Evolutionary conservation across 352 stramenopile species (phyloP).

Genomic region (Aphanomyces cochlioides): DNA sequence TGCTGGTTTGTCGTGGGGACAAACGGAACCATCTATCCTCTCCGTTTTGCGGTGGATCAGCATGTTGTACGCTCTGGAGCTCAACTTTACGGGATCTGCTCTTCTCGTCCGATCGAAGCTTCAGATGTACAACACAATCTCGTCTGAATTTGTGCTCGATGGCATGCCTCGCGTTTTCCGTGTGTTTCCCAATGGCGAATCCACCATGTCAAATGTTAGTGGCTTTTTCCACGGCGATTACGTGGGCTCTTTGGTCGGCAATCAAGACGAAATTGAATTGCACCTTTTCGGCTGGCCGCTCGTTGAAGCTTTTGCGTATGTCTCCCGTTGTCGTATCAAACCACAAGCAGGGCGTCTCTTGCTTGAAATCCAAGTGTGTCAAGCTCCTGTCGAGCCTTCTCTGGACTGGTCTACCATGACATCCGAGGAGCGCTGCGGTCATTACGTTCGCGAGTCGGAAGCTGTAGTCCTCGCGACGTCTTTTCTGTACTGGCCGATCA

Average conservation of each 20-base stretch:
- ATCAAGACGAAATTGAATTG: constrained; percentile 1
- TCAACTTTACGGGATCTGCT: background rate
- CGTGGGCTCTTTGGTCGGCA: constrained; percentile 34
- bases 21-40: constrained; percentile 1
- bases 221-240: constrained; percentile 53
- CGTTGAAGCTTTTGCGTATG: background rate
- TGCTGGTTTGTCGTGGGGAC: background rate
- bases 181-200: constrained; percentile 52
- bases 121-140: constrained; percentile 16
- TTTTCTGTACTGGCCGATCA: background rate
- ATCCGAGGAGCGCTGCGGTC: constrained; percentile 10
- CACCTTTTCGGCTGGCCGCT: constrained; percentile 19
- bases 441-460: constrained; percentile 12
- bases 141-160: constrained; percentile 47
- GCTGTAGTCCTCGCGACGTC: background rate
- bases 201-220: constrained; percentile 35
- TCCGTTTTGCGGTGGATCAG: constrained; percentile 7
- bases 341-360: background rate
- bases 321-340: background rate
- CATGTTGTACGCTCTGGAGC: constrained; percentile 15
- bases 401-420: constrained; percentile 22
- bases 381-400: background rate
- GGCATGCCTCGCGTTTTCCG: constrained; percentile 54
- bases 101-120: background rate
- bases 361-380: constrained; percentile 3